Base-by-base conservation (phyloP, 2,329 filamentous ascomycete genomes). In the Diaporthe batatas region DNA sequence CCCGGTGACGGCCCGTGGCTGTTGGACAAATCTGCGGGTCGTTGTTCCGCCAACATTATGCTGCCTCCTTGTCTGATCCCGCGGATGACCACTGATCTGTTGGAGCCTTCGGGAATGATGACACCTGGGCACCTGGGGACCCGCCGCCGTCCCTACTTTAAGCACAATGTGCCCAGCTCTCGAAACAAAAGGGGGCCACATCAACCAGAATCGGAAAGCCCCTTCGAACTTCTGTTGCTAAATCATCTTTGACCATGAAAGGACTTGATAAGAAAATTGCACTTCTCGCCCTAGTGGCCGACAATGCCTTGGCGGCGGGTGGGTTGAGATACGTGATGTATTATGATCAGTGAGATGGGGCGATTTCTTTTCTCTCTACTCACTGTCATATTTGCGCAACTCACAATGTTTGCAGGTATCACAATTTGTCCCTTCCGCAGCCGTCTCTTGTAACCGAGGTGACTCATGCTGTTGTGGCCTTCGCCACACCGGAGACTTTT, bases 291-390 rank as follows among this genome's bases (percentile, higher is more conserved):
- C n/a, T 64, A 2, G 18, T 64, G 25, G 58, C 42, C 39, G 58
- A 32, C 42, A 25, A 18, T 32, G 25, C 58, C 25, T 5, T 18
- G 16, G 58, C 25, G 25, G 58, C 42, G 25, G 32, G 18, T 6
- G 58, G 36, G 10, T 42, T 64, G 10, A 47, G 58, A 64, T 64
- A 64, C 14, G 58, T 64, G 10, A 64, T 64, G 58, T 64, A 64
- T n/a, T 64, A 64, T 18, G 58, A 64, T 11, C 58, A 64, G 58
- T 64, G 32, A 47, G 58, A 29, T n/a, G 18, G 29, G 0, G 32
- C 8, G 1, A 8, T 21, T n/a, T n/a, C 21, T n/a, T 14, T 1
- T 34, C 7, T 14, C 0, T 14, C 10, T 12, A 3, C n/a, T 2
- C 2, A n/a, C 1, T 14, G 14, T 14, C 7, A 8, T 2, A 2